Percentiles rank a stretch among this genome's conserved stretches.
These are phyloP conservation scores for Chlamydomonas eustigma DNA, from an alignment of 139 green algal species.

Conservation along the genomic window DNA sequence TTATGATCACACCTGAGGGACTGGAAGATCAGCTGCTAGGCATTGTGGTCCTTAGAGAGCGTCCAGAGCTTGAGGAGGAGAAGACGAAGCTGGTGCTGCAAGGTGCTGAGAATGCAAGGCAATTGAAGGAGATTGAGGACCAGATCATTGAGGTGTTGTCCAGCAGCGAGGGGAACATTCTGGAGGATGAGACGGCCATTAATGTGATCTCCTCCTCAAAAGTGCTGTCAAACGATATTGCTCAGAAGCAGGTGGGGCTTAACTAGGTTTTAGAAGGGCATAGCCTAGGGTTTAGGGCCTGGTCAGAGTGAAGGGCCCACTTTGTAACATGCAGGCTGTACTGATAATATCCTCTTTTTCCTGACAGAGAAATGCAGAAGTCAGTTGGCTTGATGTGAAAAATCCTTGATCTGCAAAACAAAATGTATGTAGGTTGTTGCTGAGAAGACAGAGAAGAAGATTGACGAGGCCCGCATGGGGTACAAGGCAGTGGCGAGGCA, in stretches of 20 bases:
- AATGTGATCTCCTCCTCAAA: constrained; percentile 23
- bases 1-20: constrained; percentile 70
- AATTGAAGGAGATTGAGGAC: constrained; percentile 69
- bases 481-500: constrained; percentile 35
- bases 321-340: too few species aligned
- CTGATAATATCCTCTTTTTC: too few species aligned
- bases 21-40: constrained; percentile 63
- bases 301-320: too few species aligned
- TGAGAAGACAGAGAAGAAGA: constrained; percentile 57
- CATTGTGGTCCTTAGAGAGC: constrained; percentile 55
- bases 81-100: constrained; percentile 58
- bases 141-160: constrained; percentile 47
- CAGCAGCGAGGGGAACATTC: constrained; percentile 53
- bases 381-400: too few species aligned
- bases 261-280: too few species aligned
- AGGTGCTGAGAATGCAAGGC: constrained; percentile 58
- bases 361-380: too few species aligned
- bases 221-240: constrained; percentile 33
- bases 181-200: constrained; percentile 70
- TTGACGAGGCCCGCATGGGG: constrained; percentile 51
- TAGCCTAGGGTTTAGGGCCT: too few species aligned
- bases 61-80: constrained; percentile 63
- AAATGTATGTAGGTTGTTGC: constrained; percentile 61
- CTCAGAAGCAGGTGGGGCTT: not conserved
- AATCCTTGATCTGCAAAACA: too few species aligned